Percentiles rank a stretch among this genome's conserved stretches.
These are phyloP conservation scores for Fusarium sp. DNA, from an alignment of 2,329 filamentous ascomycete species.

Conservation along the genomic window DNA sequence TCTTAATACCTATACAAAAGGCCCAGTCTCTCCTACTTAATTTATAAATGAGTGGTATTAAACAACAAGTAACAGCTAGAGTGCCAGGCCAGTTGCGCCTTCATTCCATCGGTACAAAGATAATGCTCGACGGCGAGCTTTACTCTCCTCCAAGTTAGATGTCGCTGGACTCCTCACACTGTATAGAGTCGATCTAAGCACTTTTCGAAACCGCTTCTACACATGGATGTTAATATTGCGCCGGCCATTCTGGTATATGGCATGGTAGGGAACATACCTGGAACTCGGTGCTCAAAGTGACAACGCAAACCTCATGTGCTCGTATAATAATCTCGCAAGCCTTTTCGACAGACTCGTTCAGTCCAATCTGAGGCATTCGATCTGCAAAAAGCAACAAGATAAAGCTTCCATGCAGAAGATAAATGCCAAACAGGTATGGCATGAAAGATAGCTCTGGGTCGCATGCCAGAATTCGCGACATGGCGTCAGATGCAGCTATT, in stretches of 20 bases:
- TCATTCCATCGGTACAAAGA: neutral
- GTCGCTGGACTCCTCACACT: neutral
- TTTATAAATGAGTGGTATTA: fast-evolving
- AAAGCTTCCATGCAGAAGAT: neutral
- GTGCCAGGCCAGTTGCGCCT: neutral
- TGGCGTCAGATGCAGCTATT: neutral
- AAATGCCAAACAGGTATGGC: neutral
- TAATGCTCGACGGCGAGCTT: neutral
- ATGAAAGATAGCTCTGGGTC: neutral
- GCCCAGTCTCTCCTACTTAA: neutral
- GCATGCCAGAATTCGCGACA: neutral
- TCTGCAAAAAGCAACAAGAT: neutral
- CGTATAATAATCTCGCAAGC: neutral
- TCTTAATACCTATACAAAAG: too few species aligned
- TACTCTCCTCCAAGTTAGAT: neutral
- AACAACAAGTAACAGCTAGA: neutral
- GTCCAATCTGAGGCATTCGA: neutral
- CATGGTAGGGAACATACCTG: neutral
- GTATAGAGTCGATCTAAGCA: neutral
- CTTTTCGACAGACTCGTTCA: neutral
- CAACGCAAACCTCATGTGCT: neutral
- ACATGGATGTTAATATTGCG: fast-evolving
- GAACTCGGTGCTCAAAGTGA: neutral
- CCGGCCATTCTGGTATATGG: fast-evolving
- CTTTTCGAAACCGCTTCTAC: neutral